Evolutionary conservation across 1,284 basidiomycete species (phyloP), one percentile per base, ranked within the genome.

Genomic region (Cryptococcus sp.): DNA sequence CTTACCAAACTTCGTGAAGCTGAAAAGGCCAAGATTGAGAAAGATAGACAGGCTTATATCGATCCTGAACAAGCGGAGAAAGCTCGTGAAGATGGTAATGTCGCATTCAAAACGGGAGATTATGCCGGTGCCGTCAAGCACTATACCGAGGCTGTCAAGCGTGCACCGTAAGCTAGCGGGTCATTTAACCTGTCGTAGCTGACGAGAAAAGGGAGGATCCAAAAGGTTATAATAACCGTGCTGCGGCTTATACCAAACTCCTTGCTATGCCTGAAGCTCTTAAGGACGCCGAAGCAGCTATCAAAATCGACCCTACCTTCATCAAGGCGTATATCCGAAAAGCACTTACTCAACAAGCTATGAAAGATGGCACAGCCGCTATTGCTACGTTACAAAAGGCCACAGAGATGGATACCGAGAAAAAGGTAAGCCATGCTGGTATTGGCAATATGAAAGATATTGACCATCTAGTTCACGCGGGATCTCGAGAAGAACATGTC

Each of bases 281-380:
- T 70, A 98, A 98, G 78, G 96, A 99, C 71, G 87, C 86, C 33
- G 86, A 99, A 55, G 85, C 89, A 74, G 94, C 96, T 23, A 95
- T 98, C 80, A 87, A 87, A 76, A 84, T 90, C 48, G 95, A 98
- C 77, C 85, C 89, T 38, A 83, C 82, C 49, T 95, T 95, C 68
- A 87, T 95, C 78, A 98, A 96, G 79, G 96, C 90, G 11, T 89
- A 98, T 80, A 89, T 98, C 68, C 90, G 96, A 68, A 98, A 98
- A 79, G 84, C 88, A 35, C 86, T 86, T 67, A 86, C 98, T 49
- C 79, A 95, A 44, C 86, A 84, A 70, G 83, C 84, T 46, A 98
- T 98, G 95, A 89, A 90, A 65, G 94, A 98, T 55, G 86, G 88
- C 76, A 86, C 86, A 31, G 88, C 89, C 72, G 92, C 92, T 2